Evolutionary conservation across 768 basidiomycete genomes (phyloP).

Genomic region (Leucosporidium creatinivorum): DNA sequence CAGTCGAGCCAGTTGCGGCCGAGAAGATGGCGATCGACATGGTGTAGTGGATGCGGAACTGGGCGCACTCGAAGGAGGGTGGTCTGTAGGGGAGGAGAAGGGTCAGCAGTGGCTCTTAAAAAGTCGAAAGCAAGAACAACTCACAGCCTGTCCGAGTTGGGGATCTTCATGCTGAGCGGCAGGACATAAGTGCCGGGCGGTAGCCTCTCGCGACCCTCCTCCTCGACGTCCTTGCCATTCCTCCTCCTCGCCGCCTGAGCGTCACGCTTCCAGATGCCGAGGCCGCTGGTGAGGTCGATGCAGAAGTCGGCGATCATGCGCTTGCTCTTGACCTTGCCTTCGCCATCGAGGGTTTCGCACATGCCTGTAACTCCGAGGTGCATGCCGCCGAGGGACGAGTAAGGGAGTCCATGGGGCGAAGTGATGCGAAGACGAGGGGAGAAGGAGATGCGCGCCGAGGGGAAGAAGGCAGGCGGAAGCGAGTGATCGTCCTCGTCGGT

Average conservation of each 20-base stretch:
- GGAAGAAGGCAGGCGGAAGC: slow-evolving; percentile 39
- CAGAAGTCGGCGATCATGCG: slow-evolving; percentile 38
- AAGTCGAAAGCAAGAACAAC: slow-evolving; percentile 4
- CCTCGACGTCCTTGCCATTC: slow-evolving; percentile 25
- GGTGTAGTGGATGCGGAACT: slow-evolving; percentile 37
- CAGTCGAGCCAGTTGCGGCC: slow-evolving; percentile 20
- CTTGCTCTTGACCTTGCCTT: slow-evolving; percentile 35
- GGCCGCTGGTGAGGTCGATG: slow-evolving; percentile 36
- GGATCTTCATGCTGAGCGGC: slow-evolving; percentile 38
- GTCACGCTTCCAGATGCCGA: slow-evolving; percentile 37
- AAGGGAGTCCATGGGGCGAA: slow-evolving; percentile 27
- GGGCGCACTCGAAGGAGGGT: slow-evolving; percentile 36
- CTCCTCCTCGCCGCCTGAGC: slow-evolving; percentile 24
- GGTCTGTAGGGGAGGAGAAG: slow-evolving; percentile 15
- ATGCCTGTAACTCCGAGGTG: slow-evolving; percentile 37
- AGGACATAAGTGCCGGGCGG: slow-evolving; percentile 37
- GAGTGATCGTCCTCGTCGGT: slow-evolving; percentile 25
- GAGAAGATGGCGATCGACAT: slow-evolving; percentile 38
- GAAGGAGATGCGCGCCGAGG: slow-evolving; percentile 36
- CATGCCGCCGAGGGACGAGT: slow-evolving; percentile 36
- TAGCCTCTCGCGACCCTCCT: slow-evolving; percentile 16
- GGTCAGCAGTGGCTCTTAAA: neutral
- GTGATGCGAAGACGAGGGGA: slow-evolving; percentile 34
- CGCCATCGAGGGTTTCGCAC: slow-evolving; percentile 33
- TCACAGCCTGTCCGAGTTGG: slow-evolving; percentile 36